Evolutionary conservation across 768 basidiomycete genomes (phyloP), one percentile per base, ranked within the genome.

Genomic region (Leccinum imitatum): DNA sequence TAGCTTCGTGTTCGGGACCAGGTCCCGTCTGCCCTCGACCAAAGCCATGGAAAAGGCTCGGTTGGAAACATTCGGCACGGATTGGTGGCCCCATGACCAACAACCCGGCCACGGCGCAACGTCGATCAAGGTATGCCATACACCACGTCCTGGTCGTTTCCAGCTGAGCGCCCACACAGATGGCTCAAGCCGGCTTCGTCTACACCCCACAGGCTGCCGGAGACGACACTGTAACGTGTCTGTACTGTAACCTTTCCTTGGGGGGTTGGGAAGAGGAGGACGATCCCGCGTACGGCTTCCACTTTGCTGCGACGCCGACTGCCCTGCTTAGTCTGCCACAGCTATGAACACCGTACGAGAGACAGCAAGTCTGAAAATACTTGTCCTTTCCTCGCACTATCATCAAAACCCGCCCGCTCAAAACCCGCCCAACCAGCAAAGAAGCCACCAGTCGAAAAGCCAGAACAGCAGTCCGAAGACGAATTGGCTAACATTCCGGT

Each of bases 161-260:
- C n/a, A 64, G 14, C 54, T 58, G 25, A 52, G 50, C 25, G 27
- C 25, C 58, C 51, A 2, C 52, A 15, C 15, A 67, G 95, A 87
- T 98, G 84, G 90, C 95, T 0, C 84, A 84, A 64, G 93, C 94
- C 3, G 95, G 95, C 8, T 97, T 96, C 69, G 82, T 92, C 0
- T 92, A 82, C 70, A 87, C 86, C 1, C 91, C 93, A 2, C 83
- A 86, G 58, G 74, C 78, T 13, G 66, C 77, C 2, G 87, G 82
- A 4, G 89, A 92, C 64, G 95, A 98, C 72, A 84, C 87, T 1
- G 93, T 86, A 0, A 87, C 87, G 1, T 98, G 95, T 73, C 77
- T 94, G 5, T 94, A 94, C 68, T 98, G 95, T 70, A 79, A 87
- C 48, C 78, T 88, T 35, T 81, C 86, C 2, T 82, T 96, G 3